Evolutionary conservation across 1,284 basidiomycete species (phyloP).

Genomic region (Fomitopsis betulina): DNA sequence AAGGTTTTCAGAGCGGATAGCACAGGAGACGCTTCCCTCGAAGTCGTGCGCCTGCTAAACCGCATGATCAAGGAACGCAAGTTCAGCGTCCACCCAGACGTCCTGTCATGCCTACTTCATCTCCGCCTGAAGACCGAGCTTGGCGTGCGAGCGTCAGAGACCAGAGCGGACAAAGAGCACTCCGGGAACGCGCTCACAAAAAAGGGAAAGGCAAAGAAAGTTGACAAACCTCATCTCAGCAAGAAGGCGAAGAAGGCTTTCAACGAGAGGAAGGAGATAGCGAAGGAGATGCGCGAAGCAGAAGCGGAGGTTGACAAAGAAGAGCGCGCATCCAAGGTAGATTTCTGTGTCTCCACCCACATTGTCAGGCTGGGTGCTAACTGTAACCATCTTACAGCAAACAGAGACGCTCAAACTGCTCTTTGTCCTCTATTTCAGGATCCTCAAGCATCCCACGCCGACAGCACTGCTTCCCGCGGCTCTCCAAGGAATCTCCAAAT

Average conservation of each 20-base stretch:
- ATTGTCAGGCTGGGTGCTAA: conserved; percentile 6
- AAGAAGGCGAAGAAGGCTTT: conserved; percentile 81
- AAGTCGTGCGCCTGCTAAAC: conserved; percentile 87
- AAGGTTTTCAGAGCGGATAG: conserved; percentile 79
- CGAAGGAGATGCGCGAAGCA: conserved; percentile 89
- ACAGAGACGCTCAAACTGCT: conserved; percentile 98
- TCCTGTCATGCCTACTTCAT: conserved; percentile 82
- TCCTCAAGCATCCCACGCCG: conserved; percentile 85
- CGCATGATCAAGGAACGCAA: conserved; percentile 95
- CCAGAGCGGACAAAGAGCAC: conserved; percentile 50
- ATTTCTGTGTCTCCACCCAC: conserved; percentile 8
- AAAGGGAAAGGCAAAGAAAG: conserved; percentile 57
- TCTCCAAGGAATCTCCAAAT: conserved; percentile 89
- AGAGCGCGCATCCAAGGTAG: conserved; percentile 79
- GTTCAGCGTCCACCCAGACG: conserved; percentile 87
- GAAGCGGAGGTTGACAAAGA: conserved; percentile 93
- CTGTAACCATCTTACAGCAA: conserved; percentile 50
- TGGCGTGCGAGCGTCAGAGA: conserved; percentile 70
- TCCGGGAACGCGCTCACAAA: conserved; percentile 36
- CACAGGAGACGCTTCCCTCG: conserved; percentile 79
- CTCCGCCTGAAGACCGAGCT: conserved; percentile 89
- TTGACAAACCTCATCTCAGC: conserved; percentile 71
- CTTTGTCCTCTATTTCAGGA: conserved; percentile 96
- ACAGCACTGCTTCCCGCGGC: conserved; percentile 85
- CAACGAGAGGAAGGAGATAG: conserved; percentile 83